Percentiles rank a stretch among this genome's conserved stretches.
phyloP scores from a whole-genome alignment of 2,329 filamentous ascomycete genomes.

The Claviceps maximensis region DNA sequence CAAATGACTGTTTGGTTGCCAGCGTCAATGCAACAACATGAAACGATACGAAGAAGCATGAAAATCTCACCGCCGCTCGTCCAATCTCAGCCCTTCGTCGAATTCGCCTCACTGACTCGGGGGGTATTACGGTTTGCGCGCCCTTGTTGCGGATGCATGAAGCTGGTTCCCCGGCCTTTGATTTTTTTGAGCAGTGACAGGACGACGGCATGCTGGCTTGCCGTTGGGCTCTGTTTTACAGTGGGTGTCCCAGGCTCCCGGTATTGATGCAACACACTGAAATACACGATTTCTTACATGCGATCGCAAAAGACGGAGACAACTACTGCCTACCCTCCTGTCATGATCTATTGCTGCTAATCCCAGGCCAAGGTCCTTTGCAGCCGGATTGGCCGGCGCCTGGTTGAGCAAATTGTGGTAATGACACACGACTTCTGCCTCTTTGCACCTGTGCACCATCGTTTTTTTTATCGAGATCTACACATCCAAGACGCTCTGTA shows the following conservation, averaged over 20 bases:
- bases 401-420: conserved; percentile 1
- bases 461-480: neutral
- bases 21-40: neutral
- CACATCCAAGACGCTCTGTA: neutral
- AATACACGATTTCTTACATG: neutral
- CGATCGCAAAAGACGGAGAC: neutral
- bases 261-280: neutral
- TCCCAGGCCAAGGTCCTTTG: neutral
- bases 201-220: neutral
- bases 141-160: conserved; percentile 1
- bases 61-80: neutral
- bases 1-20: neutral
- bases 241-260: neutral
- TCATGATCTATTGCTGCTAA: neutral
- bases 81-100: neutral
- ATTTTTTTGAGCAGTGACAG: neutral
- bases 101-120: neutral
- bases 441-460: neutral
- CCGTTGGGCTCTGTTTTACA: neutral
- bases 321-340: neutral
- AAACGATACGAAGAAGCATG: neutral
- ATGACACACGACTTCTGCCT: neutral
- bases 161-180: conserved; percentile 1
- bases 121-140: neutral
- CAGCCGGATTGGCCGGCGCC: neutral